These are phyloP conservation scores for Cupressus sempervirens DNA, from an alignment of 75 land plant genomes.

Conservation along the genomic window DNA sequence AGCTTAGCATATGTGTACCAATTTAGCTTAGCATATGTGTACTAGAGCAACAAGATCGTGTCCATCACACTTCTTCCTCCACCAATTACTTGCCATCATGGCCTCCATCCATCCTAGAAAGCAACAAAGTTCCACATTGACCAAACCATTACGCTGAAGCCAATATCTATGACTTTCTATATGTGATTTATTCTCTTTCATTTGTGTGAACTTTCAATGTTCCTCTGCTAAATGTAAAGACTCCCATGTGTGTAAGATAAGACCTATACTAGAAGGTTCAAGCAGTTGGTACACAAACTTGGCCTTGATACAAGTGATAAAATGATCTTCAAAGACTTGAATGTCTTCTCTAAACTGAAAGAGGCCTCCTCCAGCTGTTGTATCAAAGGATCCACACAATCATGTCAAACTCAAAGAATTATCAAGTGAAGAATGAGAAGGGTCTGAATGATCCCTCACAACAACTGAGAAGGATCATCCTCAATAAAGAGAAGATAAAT, in stretches of 20 bases:
- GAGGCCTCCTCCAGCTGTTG: too few relatives aligned
- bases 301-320: not conserved
- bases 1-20: not conserved
- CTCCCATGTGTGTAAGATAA: not conserved
- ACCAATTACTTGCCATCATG: not conserved
- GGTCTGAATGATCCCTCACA: too few relatives aligned
- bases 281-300: too few relatives aligned
- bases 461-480: too few relatives aligned
- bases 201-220: not conserved
- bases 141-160: not conserved
- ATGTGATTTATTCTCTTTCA: not conserved
- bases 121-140: not conserved
- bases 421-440: too few relatives aligned
- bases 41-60: not conserved
- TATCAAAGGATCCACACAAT: too few relatives aligned
- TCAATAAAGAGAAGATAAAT: too few relatives aligned
- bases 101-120: not conserved
- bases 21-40: not conserved
- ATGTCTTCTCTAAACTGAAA: too few relatives aligned
- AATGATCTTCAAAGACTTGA: too few relatives aligned
- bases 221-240: not conserved
- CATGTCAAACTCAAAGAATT: too few relatives aligned
- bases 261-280: too few relatives aligned
- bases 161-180: not conserved
- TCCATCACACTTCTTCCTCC: not conserved